phyloP scores from a whole-genome alignment of 176 grass and related monocot species.

The Oryza brachyantha region DNA sequence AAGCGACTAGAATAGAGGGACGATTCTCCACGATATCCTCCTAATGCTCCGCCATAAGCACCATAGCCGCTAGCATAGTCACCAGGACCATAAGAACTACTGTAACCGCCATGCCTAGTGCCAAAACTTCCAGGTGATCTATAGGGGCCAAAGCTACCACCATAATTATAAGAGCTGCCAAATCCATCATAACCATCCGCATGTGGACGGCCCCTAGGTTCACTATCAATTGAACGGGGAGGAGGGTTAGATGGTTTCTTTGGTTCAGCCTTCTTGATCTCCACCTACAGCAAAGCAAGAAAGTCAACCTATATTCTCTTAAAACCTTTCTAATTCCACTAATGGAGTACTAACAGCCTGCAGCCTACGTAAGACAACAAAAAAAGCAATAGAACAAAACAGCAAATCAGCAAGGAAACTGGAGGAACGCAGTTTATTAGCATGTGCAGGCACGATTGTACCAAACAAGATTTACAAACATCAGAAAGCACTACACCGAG shows the following conservation, averaged over 20 bases:
- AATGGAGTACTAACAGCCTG: slow-evolving; percentile 34
- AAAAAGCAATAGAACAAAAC: slow-evolving; percentile 15
- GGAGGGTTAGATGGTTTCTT: slow-evolving; percentile 80
- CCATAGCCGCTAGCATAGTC: slow-evolving; percentile 48
- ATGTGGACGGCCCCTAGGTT: slow-evolving; percentile 49
- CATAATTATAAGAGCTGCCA: slow-evolving; percentile 51
- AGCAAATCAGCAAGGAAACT: slow-evolving; percentile 23
- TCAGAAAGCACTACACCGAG: slow-evolving; percentile 21
- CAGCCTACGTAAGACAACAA: slow-evolving; percentile 19
- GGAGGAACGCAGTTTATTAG: background rate
- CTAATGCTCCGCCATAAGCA: slow-evolving; percentile 52
- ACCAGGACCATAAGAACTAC: slow-evolving; percentile 46
- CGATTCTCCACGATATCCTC: slow-evolving; percentile 51
- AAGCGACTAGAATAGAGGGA: slow-evolving; percentile 64
- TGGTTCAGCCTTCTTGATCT: slow-evolving; percentile 99
- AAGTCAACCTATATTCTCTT: slow-evolving; percentile 50
- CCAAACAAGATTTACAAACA: slow-evolving; percentile 27
- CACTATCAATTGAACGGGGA: slow-evolving; percentile 53
- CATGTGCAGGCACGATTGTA: background rate
- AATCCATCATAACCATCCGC: slow-evolving; percentile 61
- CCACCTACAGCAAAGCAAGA: slow-evolving; percentile 85
- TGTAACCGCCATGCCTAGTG: slow-evolving; percentile 55
- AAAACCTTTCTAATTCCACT: slow-evolving; percentile 20
- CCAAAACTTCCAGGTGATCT: slow-evolving; percentile 67
- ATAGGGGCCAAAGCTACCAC: slow-evolving; percentile 62